Evolutionary conservation across 169 alveolate genomes (phyloP).

Genomic region (Plasmodium berghei): DNA sequence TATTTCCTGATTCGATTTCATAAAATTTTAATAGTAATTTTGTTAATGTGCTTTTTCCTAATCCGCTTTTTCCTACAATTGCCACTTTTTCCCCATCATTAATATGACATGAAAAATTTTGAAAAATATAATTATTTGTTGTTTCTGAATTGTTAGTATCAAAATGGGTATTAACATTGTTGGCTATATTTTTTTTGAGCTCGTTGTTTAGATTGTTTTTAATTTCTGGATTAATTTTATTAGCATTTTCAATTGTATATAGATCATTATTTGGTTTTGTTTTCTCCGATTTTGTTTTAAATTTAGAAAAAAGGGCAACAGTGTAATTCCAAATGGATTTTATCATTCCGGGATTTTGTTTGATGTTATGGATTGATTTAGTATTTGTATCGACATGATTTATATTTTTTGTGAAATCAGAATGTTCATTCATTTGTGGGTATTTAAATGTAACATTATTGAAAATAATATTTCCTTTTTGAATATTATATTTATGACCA

Average conservation of each 20-base stretch:
- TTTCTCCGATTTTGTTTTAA: neutral
- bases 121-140: slow-evolving; percentile 46
- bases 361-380: neutral
- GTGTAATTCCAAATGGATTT: no score
- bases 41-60: slow-evolving; percentile 95
- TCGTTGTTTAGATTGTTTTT: neutral
- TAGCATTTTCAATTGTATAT: neutral
- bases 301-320: no score
- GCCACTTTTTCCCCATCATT: slow-evolving; percentile 72
- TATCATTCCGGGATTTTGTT: no score
- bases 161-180: neutral
- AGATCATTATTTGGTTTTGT: neutral
- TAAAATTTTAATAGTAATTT: slow-evolving; percentile 94
- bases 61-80: slow-evolving; percentile 94
- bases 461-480: slow-evolving; percentile 45
- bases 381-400: neutral
- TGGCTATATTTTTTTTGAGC: neutral
- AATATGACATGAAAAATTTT: slow-evolving; percentile 64
- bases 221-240: neutral
- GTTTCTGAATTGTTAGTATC: no score
- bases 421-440: slow-evolving; percentile 23
- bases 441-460: slow-evolving; percentile 58
- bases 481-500: slow-evolving; percentile 11
- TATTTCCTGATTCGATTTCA: slow-evolving; percentile 89
- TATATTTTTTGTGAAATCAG: slow-evolving; percentile 1